Base-by-base conservation (phyloP, 1,284 basidiomycete genomes). In the Cystobasidiaceae sp. region DNA sequence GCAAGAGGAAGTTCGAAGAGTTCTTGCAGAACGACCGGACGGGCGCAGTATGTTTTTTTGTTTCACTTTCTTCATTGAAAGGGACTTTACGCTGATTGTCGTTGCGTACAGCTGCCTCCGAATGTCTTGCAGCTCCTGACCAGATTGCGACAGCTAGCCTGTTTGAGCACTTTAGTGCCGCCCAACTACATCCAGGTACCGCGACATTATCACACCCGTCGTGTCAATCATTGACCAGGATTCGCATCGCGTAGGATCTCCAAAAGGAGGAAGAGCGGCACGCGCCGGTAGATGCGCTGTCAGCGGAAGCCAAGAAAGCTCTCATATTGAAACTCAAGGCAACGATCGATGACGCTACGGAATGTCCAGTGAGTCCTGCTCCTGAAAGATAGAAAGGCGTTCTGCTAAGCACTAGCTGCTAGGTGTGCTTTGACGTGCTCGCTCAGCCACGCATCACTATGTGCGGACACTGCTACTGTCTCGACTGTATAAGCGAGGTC, bases 121-220 rank as follows among this genome's bases (percentile, higher is more conserved):
- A 83, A 83, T 1, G 69, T 71, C 1, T 68, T 70, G 34, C 88
- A 86, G 69, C 83, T 90, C 4, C 77, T 90, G 33, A 87, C 87
- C 68, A 84, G 92, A 33, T 81, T 94, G 78, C 85, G 92, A 17
- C 92, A 94, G 77, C 79, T 93, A 15, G 87, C 84, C 23, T 82
- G 93, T 21, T 89, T 92, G 71, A 85, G 89, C 0, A 85, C 85
- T 2, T 81, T 94, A 23, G 80, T 93, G 25, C 91, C 91, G 1
- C 71, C 79, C 3, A 81, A 85, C 67, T 93, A 92, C 74, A 75
- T 93, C 6, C 84, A 90, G 44, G 54, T 56, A 19, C 11, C 23
- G 82, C 7, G 8, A 1, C 1, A 21, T 44, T n/a, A n/a, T n/a
- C n/a, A n/a, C n/a, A n/a, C n/a, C n/a, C n/a, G n/a, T n/a, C n/a